These are phyloP conservation scores for Colletotrichum theobromicola DNA, from an alignment of 2,329 filamentous ascomycete genomes.

Conservation along the genomic window DNA sequence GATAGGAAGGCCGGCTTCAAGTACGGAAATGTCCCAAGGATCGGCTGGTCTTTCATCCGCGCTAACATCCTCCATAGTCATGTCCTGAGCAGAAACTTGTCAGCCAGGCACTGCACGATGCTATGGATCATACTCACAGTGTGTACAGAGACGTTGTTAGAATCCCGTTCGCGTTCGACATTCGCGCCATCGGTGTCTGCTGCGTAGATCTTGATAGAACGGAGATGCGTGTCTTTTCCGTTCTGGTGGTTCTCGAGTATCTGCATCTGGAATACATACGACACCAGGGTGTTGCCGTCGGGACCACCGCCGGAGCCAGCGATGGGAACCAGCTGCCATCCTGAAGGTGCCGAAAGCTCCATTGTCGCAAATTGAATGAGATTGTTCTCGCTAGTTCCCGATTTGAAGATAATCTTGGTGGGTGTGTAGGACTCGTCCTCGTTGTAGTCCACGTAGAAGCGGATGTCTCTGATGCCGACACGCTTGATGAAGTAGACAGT, in stretches of 20 bases:
- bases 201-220: conserved; percentile 86
- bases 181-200: conserved; percentile 54
- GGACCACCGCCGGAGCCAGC: conserved; percentile 59
- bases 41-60: conserved; percentile 26
- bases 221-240: conserved; percentile 97
- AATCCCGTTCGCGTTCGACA: conserved; percentile 31
- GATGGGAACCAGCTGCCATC: conserved; percentile 87
- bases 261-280: conserved; percentile 88
- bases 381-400: conserved; percentile 90
- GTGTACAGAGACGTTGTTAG: conserved; percentile 27
- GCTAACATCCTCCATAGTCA: background rate
- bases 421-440: conserved; percentile 97
- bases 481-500: conserved; percentile 88
- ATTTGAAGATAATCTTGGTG: conserved; percentile 87
- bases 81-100: conserved; percentile 5
- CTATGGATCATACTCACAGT: background rate
- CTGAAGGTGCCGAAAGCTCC: conserved; percentile 77
- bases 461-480: conserved; percentile 77
- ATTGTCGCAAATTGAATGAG: conserved; percentile 87
- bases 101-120: background rate
- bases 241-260: conserved; percentile 98
- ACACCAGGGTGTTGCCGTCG: conserved; percentile 78
- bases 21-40: conserved; percentile 24
- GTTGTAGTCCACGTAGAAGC: conserved; percentile 89
- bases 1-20: conserved; percentile 38